Evolutionary conservation across 2,329 filamentous ascomycete species (phyloP).

Genomic region (Claviceps spartinae): DNA sequence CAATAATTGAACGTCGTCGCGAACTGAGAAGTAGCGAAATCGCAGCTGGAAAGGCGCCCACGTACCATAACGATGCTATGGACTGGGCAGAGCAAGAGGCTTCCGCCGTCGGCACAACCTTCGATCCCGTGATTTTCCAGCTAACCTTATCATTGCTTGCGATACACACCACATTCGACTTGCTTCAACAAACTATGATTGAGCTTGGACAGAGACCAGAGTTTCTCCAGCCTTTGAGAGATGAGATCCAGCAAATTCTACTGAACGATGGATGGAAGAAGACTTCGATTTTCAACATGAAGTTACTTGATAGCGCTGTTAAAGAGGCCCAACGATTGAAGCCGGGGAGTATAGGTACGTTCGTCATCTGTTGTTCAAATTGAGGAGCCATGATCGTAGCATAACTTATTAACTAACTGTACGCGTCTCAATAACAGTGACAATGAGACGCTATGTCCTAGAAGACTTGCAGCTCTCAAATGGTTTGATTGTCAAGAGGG

Average conservation of each 20-base stretch:
- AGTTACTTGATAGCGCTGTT: slow-evolving; percentile 35
- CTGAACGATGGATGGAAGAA: slow-evolving; percentile 27
- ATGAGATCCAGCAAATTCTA: slow-evolving; percentile 21
- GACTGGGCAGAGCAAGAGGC: slow-evolving; percentile 41
- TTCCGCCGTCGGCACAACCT: slow-evolving; percentile 18
- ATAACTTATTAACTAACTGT: neutral
- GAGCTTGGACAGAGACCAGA: slow-evolving; percentile 26
- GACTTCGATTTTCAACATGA: slow-evolving; percentile 26
- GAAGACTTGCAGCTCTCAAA: slow-evolving; percentile 9
- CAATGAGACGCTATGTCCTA: neutral
- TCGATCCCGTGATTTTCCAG: slow-evolving; percentile 9
- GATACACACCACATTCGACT: slow-evolving; percentile 37
- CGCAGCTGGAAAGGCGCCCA: slow-evolving; percentile 23
- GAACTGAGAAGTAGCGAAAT: slow-evolving; percentile 19
- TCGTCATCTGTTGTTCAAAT: neutral
- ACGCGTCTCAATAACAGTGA: neutral
- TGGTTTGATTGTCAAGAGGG: slow-evolving; percentile 11
- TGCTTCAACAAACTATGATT: slow-evolving; percentile 10
- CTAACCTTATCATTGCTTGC: slow-evolving; percentile 28
- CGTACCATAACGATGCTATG: slow-evolving; percentile 30
- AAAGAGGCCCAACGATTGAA: slow-evolving; percentile 35
- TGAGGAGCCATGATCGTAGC: too few species aligned
- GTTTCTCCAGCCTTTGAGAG: slow-evolving; percentile 23
- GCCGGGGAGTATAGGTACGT: slow-evolving; percentile 9
- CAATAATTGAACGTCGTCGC: slow-evolving; percentile 32